These are phyloP conservation scores for Teunomyces panamensis DNA, from an alignment of 805 yeast genomes.

Conservation along the genomic window DNA sequence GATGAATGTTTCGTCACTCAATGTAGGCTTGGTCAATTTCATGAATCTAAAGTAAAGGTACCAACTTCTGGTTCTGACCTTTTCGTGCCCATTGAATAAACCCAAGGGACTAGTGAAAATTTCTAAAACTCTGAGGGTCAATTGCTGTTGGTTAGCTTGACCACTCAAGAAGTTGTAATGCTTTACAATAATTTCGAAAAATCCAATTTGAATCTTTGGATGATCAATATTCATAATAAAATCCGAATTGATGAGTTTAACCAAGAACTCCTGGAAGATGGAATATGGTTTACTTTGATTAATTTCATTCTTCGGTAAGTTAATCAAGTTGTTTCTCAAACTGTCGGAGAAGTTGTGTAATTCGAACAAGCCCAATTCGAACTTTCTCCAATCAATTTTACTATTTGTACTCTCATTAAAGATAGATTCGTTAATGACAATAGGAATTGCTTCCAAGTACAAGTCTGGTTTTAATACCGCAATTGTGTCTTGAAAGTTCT, in stretches of 20 bases:
- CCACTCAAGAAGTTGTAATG: constrained; percentile 60
- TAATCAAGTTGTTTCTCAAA: constrained; percentile 72
- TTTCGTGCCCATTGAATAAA: constrained; percentile 67
- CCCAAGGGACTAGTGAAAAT: constrained; percentile 81
- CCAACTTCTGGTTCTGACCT: constrained; percentile 86
- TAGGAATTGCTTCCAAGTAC: constrained; percentile 56
- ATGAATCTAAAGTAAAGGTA: constrained; percentile 81
- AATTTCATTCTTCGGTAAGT: constrained; percentile 63
- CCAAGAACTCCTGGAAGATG: constrained; percentile 60
- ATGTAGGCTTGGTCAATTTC: constrained; percentile 64
- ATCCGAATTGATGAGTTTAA: constrained; percentile 49
- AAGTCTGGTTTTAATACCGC: constrained; percentile 55
- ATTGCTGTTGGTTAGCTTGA: constrained; percentile 39
- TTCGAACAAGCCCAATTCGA: constrained; percentile 86
- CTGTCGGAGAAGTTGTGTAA: constrained; percentile 77
- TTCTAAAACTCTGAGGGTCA: constrained; percentile 64
- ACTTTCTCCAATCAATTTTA: constrained; percentile 66
- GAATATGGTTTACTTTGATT: constrained; percentile 62
- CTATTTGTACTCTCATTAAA: constrained; percentile 15
- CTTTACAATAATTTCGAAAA: constrained; percentile 82
- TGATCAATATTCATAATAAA: constrained; percentile 54
- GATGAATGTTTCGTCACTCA: constrained; percentile 46
- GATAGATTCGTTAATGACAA: constrained; percentile 51
- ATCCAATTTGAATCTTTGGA: constrained; percentile 76
- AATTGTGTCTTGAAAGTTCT: constrained; percentile 81